Evolutionary conservation across 257 asterid genomes (phyloP), one percentile per base, ranked within the genome.

Genomic region (Mentha longifolia): DNA sequence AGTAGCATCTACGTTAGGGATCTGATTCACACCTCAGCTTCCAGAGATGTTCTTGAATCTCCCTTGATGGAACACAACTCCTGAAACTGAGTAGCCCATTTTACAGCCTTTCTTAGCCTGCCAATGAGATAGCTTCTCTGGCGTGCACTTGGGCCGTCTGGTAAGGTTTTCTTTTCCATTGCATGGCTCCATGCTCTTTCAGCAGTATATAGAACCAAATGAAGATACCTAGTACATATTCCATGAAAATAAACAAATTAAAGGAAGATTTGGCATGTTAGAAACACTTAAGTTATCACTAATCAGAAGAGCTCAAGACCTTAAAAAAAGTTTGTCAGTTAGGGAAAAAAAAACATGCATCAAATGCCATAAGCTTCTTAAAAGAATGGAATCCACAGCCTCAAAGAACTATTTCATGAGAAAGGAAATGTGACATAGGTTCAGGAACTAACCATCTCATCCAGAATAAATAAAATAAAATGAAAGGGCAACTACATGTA

Each of bases 121-220:
- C 98, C 96, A 71, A 89, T 88, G 74, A 95, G 96, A 83, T 91
- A 91, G 82, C 87, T 79, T 59, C 97, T 84, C 78, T 91, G 99
- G 51, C 96, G 93, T 74, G 98, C 95, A 87, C 82, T 91, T 76
- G 97, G 97, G 61, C 99, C 98, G 76, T 88, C 98, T 51, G 97
- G 95, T 64, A 91, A 77, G 3, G 95, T 94, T 81, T 94, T 94
- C 92, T 89, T 94, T 84, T 94, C 99, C 99, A 94, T 94, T 42
- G 99, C 99, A 85, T 94, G 92, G 79, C 99, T 89, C 99, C 99
- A 94, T 65, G 99, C 98, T 84, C 99, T 94, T 85, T 94, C 99
- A 42, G 98, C 85, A 47, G 90, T 71, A 80, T 94, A 94, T 61
- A 94, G 84, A 76, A 89, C 85, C 85, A 94, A 35, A 74, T 94